Evolutionary conservation across 1,284 basidiomycete genomes (phyloP).

Genomic region (Flammula alnicola): DNA sequence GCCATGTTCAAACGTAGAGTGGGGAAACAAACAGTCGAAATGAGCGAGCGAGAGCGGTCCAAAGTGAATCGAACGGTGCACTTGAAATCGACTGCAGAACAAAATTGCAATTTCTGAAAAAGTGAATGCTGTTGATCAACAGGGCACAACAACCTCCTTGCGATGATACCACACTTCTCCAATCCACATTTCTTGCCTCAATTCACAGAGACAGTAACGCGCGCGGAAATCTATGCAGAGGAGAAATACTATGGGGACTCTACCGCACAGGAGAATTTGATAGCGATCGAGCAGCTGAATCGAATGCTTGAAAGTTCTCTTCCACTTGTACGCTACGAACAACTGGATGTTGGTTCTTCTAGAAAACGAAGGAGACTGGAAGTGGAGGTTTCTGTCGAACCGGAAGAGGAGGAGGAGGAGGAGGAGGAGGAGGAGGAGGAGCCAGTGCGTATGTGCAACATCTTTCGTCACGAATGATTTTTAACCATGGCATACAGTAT

Average conservation of each 20-base stretch:
- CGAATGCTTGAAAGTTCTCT: conserved; percentile 19
- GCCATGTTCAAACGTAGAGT: conserved; percentile 8
- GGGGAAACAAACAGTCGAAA: background rate
- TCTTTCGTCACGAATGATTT: background rate
- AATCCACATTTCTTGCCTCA: conserved; percentile 36
- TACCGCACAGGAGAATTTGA: conserved; percentile 6
- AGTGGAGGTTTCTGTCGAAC: conserved; percentile 25
- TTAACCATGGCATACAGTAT: conserved; percentile 33
- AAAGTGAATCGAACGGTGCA: background rate
- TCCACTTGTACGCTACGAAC: conserved; percentile 12
- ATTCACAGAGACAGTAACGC: conserved; percentile 23
- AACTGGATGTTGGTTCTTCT: too few relatives aligned
- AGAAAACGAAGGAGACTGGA: too few relatives aligned
- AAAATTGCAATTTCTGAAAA: conserved; percentile 16
- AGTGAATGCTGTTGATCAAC: conserved; percentile 23
- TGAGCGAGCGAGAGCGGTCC: background rate
- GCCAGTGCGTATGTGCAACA: conserved; percentile 26
- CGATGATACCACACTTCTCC: conserved; percentile 33
- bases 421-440: conserved; percentile 14
- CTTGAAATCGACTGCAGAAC: conserved; percentile 2
- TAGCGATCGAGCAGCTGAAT: conserved; percentile 22
- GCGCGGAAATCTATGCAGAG: conserved; percentile 29
- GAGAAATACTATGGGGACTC: conserved; percentile 4
- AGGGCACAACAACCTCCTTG: conserved; percentile 24
- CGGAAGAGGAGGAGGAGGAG: conserved; percentile 2